A percentile compares a stretch with the other conserved stretches of the same genome.
Evolutionary conservation across 192 early-diverging fungal genomes (phyloP).

Genomic region (Dissophora ornata): DNA sequence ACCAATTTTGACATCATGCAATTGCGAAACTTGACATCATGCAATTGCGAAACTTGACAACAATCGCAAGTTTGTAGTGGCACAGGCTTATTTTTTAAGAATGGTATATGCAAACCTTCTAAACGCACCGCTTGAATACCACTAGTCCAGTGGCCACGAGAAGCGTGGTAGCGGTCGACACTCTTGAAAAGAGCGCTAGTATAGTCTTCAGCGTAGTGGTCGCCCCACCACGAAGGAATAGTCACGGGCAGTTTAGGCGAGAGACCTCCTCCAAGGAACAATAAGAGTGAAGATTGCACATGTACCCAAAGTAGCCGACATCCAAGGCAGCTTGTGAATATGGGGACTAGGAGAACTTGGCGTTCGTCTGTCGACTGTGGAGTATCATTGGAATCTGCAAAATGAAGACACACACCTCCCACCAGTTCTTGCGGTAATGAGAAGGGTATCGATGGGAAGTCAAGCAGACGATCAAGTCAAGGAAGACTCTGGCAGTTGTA

Average conservation of each 20-base stretch:
- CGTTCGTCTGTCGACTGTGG: too few relatives aligned
- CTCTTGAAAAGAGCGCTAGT: not conserved
- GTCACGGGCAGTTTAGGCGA: constrained; percentile 1
- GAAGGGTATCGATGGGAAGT: constrained; percentile 62
- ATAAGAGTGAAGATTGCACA: constrained; percentile 60
- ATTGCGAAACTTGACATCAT: constrained; percentile 68
- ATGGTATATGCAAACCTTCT: too few relatives aligned
- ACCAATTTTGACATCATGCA: constrained; percentile 37
- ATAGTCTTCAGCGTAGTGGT: constrained; percentile 4
- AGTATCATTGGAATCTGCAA: too few relatives aligned
- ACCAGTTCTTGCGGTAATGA: constrained; percentile 63
- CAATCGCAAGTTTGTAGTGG: too few relatives aligned
- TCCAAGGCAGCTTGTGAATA: too few relatives aligned
- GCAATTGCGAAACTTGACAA: too few relatives aligned
- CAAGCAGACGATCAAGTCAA: constrained; percentile 30
- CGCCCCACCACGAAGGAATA: constrained; percentile 37
- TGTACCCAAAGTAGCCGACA: constrained; percentile 72
- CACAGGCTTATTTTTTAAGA: too few relatives aligned
- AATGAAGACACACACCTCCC: constrained; percentile 74
- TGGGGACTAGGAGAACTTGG: too few relatives aligned
- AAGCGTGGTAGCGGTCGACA: constrained; percentile 33
- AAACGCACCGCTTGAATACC: too few relatives aligned
- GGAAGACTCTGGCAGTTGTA: constrained; percentile 57
- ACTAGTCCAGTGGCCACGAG: too few relatives aligned
- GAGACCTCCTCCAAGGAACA: constrained; percentile 63